phyloP scores from a whole-genome alignment of 2,329 filamentous ascomycete species.

The Microdochium bolleyi region DNA sequence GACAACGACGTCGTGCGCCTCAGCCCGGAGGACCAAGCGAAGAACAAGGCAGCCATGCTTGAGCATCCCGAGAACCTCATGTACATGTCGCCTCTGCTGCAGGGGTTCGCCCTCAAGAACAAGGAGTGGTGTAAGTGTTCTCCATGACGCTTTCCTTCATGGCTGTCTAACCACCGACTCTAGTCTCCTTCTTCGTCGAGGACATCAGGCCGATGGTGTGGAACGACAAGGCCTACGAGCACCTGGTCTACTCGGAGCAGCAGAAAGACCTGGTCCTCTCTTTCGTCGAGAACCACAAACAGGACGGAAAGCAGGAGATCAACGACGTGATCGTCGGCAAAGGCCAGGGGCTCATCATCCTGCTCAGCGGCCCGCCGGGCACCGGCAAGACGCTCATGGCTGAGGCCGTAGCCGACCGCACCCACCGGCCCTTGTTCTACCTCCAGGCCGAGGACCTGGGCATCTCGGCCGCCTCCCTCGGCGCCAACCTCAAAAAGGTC shows the following conservation, averaged over 20 bases:
- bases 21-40: conserved; percentile 22
- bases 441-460: conserved; percentile 30
- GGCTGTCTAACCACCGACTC: neutral
- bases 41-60: conserved; percentile 31
- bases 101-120: conserved; percentile 37
- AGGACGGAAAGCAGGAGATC: conserved; percentile 11
- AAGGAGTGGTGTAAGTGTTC: conserved; percentile 32
- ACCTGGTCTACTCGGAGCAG: conserved; percentile 37
- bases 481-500: conserved; percentile 73
- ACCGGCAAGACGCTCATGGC: conserved; percentile 39
- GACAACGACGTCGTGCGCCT: conserved; percentile 13
- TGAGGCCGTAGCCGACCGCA: conserved; percentile 25
- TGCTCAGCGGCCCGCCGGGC: conserved; percentile 36
- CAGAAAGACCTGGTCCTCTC: conserved; percentile 38
- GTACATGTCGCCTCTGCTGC: conserved; percentile 30
- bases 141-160: neutral
- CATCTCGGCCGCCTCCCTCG: conserved; percentile 39
- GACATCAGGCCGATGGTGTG: conserved; percentile 31
- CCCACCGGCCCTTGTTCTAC: conserved; percentile 3
- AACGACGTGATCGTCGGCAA: conserved; percentile 34
- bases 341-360: conserved; percentile 33
- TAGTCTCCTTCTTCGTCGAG: conserved; percentile 25
- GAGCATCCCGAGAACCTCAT: conserved; percentile 26
- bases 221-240: conserved; percentile 36
- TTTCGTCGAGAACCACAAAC: conserved; percentile 35